Base-by-base conservation (phyloP, 179 eudicot genomes). In the Amaranthus tricolor region DNA sequence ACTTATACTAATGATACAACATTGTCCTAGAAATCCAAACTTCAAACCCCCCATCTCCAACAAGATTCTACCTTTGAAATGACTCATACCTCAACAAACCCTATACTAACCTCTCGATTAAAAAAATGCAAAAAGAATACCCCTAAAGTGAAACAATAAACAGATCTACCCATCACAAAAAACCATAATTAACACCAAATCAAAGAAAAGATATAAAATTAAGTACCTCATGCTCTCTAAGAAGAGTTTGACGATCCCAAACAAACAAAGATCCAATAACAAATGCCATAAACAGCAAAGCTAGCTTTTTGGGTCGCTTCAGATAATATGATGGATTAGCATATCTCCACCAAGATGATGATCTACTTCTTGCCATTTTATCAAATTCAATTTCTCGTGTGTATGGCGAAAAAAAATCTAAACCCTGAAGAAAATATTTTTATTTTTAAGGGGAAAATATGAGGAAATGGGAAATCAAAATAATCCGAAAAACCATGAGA, bases 181-280 rank as follows among this genome's bases (percentile, higher is more conserved):
- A 6, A 17, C 40, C 53, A 58, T 40, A 51, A 13, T 24, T 47
- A 67, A 10, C 40, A 77, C 1, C 2, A 20, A 77, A 20, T 44
- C 65, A 17, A 64, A 79, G 13, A 73, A 19, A 45, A 3, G 6
- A 66, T 69, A 13, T 0, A 6, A n/a, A 45, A 24, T 68, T 7
- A 7, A 0, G 17, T 48, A 95, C 99, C 98, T 89, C 86, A 45
- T 96, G 92, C 47, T 96, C 98, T 49, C 84, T 77, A 6, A 89
- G 85, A 52, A 96, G 82, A 52, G 98, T 93, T 71, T 96, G 98
- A 6, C 98, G 93, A 89, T 96, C 99, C 99, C 99, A 96, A 66
- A 96, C 82, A 17, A 91, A 66, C 47, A 91, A 82, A 19, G 91
- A 76, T 17, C 73, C 85, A 17, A 79, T 78, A 43, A 93, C 98